These are phyloP conservation scores for Alternaria conjuncta DNA, from an alignment of 2,329 filamentous ascomycete species.

Conservation along the genomic window DNA sequence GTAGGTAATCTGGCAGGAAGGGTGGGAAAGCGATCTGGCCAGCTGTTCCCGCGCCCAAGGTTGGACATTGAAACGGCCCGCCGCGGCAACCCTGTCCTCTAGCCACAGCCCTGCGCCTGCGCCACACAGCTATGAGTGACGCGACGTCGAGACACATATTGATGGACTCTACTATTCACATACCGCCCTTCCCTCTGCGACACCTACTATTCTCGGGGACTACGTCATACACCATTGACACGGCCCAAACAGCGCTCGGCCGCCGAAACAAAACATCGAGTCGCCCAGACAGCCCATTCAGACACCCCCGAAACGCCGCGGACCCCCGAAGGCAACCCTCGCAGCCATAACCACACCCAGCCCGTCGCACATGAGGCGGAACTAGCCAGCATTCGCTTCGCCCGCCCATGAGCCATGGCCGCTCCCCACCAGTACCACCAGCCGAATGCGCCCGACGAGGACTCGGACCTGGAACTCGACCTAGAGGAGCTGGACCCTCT, in stretches of 20 bases:
- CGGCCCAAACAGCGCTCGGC: neutral
- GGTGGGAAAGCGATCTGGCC: slow-evolving; percentile 26
- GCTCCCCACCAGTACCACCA: slow-evolving; percentile 55
- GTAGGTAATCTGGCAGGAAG: slow-evolving; percentile 18
- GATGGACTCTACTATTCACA: neutral
- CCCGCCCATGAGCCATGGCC: slow-evolving; percentile 53
- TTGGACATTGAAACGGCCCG: slow-evolving; percentile 12
- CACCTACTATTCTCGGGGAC: neutral
- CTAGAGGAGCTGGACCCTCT: slow-evolving; percentile 78
- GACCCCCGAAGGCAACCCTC: slow-evolving; percentile 31
- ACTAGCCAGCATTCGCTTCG: slow-evolving; percentile 12
- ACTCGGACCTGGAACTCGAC: slow-evolving; percentile 79
- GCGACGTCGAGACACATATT: slow-evolving; percentile 7
- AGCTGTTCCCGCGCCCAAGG: slow-evolving; percentile 33
- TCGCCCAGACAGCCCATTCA: slow-evolving; percentile 19
- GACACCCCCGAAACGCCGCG: slow-evolving; percentile 23
- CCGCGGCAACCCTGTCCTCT: slow-evolving; percentile 12
- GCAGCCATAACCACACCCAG: slow-evolving; percentile 2
- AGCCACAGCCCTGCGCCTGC: slow-evolving; percentile 9
- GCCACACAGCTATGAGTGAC: slow-evolving; percentile 9
- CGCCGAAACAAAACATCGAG: slow-evolving; percentile 19
- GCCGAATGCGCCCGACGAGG: slow-evolving; percentile 68
- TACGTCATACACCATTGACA: neutral
- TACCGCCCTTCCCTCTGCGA: neutral
- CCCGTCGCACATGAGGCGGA: slow-evolving; percentile 18